phyloP scores from a whole-genome alignment of 129 eudicot species.

The Centrapalus pauciflorus region DNA sequence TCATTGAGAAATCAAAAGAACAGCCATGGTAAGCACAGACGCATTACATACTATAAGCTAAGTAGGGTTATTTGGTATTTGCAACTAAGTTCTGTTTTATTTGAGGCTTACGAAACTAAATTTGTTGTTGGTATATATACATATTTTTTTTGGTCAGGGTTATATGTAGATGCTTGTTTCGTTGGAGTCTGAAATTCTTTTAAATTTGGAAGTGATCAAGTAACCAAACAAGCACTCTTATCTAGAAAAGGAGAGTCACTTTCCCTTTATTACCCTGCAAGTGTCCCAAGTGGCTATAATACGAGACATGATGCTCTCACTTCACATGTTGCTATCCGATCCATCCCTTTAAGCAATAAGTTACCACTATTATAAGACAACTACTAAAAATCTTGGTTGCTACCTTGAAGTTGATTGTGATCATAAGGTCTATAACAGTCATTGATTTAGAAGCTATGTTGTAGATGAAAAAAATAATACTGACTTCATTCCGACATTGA shows the following conservation, averaged over 20 bases:
- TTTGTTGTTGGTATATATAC: not conserved
- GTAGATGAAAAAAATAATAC: not conserved
- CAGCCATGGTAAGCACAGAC: conserved; percentile 59
- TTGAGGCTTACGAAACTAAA: not conserved
- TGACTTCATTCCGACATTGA: no score
- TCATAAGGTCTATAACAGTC: not conserved
- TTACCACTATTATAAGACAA: not conserved
- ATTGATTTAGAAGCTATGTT: not conserved
- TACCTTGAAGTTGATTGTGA: not conserved
- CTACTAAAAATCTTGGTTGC: not conserved
- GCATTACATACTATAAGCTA: conserved; percentile 3
- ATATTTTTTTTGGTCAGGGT: not conserved
- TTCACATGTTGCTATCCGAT: no score
- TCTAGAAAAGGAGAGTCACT: not conserved
- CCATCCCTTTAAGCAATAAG: no score
- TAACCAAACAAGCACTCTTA: not conserved
- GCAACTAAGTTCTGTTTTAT: not conserved
- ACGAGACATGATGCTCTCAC: not conserved
- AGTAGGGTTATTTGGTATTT: not conserved
- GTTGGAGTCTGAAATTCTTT: not conserved
- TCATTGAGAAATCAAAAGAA: conserved; percentile 29
- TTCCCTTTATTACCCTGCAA: not conserved
- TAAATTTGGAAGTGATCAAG: not conserved
- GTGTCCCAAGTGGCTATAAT: not conserved
- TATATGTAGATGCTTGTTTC: not conserved